These are phyloP conservation scores for Huntiella bhutanensis DNA, from an alignment of 2,329 filamentous ascomycete species.

Conservation along the genomic window DNA sequence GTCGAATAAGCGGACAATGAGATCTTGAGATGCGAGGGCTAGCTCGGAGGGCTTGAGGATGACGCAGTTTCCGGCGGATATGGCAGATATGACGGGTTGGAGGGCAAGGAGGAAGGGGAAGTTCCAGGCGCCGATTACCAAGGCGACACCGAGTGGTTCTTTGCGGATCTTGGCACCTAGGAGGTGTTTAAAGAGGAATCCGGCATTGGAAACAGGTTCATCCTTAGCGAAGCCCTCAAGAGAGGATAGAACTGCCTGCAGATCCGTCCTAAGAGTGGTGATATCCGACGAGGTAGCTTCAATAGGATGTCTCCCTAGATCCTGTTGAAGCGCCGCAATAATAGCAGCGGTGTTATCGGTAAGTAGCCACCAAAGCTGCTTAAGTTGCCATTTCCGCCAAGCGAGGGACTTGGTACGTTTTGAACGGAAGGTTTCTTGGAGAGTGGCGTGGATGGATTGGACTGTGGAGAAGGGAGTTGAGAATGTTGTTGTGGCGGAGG, in stretches of 20 bases:
- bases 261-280: slow-evolving; percentile 17
- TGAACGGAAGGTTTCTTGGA: slow-evolving; percentile 15
- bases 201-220: slow-evolving; percentile 15
- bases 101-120: slow-evolving; percentile 23
- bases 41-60: slow-evolving; percentile 28
- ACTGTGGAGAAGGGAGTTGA: background rate
- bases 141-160: slow-evolving; percentile 24
- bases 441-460: background rate
- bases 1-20: slow-evolving; percentile 22
- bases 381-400: slow-evolving; percentile 22
- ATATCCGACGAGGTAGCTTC: slow-evolving; percentile 18
- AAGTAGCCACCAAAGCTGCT: slow-evolving; percentile 20
- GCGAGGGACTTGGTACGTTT: slow-evolving; percentile 18
- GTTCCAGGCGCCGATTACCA: slow-evolving; percentile 29
- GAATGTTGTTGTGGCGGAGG: background rate
- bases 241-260: slow-evolving; percentile 20
- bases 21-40: slow-evolving; percentile 17
- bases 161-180: slow-evolving; percentile 20
- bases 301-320: slow-evolving; percentile 16
- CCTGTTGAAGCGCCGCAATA: slow-evolving; percentile 15
- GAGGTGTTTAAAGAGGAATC: slow-evolving; percentile 17
- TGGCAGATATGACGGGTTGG: slow-evolving; percentile 23
- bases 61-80: slow-evolving; percentile 23
- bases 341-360: slow-evolving; percentile 18
- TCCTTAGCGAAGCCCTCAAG: slow-evolving; percentile 23